Percentiles rank a stretch among this genome's conserved stretches.
Conservation (phyloP, 176 grass and related monocot genomes). For the Chloris gayana region DNA sequence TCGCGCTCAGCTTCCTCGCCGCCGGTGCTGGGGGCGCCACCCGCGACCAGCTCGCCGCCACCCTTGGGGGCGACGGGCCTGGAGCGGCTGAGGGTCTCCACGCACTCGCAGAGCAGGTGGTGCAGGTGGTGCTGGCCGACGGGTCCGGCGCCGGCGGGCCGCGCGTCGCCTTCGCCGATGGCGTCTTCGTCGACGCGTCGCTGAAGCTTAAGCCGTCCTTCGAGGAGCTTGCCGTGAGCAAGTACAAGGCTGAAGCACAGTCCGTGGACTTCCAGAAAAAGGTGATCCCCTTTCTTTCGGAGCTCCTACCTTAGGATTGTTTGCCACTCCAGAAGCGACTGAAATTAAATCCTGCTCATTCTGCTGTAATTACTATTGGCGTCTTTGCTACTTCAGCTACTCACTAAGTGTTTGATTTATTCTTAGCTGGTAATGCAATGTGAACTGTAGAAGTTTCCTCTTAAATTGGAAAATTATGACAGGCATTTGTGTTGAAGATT, state of each 20-base stretch:
- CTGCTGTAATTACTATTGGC: background rate
- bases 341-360: background rate
- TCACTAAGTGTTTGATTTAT: constrained; percentile 4
- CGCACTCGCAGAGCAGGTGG: constrained; percentile 62
- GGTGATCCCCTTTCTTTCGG: constrained; percentile 27
- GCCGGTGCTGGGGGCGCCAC: constrained; percentile 62
- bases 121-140: constrained; percentile 73
- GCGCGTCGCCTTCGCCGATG: constrained; percentile 54
- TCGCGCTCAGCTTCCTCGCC: constrained; percentile 74
- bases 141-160: constrained; percentile 67
- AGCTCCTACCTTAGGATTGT: background rate
- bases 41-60: constrained; percentile 57
- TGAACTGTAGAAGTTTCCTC: background rate
- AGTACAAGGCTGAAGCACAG: constrained; percentile 57
- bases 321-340: background rate
- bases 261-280: constrained; percentile 64
- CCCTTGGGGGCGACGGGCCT: constrained; percentile 15
- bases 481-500: background rate
- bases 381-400: background rate
- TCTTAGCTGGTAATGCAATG: background rate
- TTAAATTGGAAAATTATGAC: background rate
- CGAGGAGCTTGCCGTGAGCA: constrained; percentile 26
- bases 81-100: constrained; percentile 28
- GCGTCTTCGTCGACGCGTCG: constrained; percentile 65
- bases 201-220: constrained; percentile 55